These are phyloP conservation scores for Triticum aestivum DNA, from an alignment of 176 grass and related monocot species.

Conservation along the genomic window DNA sequence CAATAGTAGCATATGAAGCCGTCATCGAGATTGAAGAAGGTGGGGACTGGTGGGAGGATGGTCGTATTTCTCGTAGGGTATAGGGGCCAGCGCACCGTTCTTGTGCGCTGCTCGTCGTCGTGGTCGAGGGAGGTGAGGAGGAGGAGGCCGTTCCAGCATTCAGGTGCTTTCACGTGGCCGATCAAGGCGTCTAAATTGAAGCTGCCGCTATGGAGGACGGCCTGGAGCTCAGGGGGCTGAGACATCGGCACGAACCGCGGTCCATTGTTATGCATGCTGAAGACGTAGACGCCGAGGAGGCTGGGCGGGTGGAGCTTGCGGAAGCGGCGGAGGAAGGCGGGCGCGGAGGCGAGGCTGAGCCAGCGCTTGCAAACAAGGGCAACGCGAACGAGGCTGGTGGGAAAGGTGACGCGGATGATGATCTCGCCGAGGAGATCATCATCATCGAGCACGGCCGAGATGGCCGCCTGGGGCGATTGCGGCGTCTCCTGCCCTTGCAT, in stretches of 20 bases:
- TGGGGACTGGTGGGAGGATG: neutral
- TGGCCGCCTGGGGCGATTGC: neutral
- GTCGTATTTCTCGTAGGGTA: neutral
- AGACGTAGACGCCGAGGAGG: neutral
- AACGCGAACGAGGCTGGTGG: neutral
- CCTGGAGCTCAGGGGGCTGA: neutral
- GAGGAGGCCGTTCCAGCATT: too few species aligned
- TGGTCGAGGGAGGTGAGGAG: too few species aligned
- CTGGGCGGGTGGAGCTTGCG: neutral
- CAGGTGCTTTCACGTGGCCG: too few species aligned
- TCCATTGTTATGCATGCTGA: neutral
- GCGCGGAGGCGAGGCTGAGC: neutral
- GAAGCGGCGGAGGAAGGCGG: conserved; percentile 4
- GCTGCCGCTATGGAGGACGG: neutral
- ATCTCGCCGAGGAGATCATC: neutral
- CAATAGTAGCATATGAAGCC: neutral
- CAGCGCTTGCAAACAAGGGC: neutral
- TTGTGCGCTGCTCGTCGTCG: too few species aligned
- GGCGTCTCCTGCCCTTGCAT: neutral
- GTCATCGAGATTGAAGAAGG: neutral
- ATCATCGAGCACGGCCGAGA: neutral
- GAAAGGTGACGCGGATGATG: neutral
- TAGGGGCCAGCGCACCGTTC: conserved; percentile 8
- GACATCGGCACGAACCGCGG: neutral
- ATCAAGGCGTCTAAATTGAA: neutral